Percentiles rank a stretch among this genome's conserved stretches.
Conservation (phyloP, 768 basidiomycete species). For the Russula vinacea region DNA sequence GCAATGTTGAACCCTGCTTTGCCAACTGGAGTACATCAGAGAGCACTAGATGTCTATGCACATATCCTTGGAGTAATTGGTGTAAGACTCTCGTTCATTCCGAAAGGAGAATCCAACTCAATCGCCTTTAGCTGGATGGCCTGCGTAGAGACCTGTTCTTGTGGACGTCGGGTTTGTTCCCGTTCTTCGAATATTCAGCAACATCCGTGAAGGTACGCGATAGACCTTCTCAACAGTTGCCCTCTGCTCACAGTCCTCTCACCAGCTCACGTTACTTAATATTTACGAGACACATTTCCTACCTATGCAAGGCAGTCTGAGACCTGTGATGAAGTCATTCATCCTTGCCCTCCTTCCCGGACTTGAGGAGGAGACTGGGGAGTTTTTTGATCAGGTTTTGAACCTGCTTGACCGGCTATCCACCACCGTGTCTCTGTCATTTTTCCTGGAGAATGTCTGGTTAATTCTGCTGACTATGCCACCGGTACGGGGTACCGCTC, state of each 20-base stretch:
- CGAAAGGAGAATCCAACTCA: background rate
- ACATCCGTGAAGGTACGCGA: slow-evolving; percentile 85
- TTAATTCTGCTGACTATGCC: slow-evolving; percentile 89
- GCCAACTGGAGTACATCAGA: slow-evolving; percentile 94
- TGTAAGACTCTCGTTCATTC: slow-evolving; percentile 46
- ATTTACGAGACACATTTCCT: slow-evolving; percentile 93
- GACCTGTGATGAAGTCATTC: slow-evolving; percentile 92
- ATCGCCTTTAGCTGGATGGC: slow-evolving; percentile 66
- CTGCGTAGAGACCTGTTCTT: slow-evolving; percentile 79
- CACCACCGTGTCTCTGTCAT: slow-evolving; percentile 76
- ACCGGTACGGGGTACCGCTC: slow-evolving; percentile 75
- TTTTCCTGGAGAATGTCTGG: slow-evolving; percentile 97
- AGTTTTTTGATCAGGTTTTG: slow-evolving; percentile 93
- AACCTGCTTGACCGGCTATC: slow-evolving; percentile 77
- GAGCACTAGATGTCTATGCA: slow-evolving; percentile 91
- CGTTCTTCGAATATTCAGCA: slow-evolving; percentile 98
- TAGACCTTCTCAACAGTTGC: background rate
- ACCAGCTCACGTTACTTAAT: slow-evolving; percentile 78
- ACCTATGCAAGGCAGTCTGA: slow-evolving; percentile 73
- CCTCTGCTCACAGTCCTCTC: slow-evolving; percentile 11
- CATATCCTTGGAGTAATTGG: slow-evolving; percentile 90
- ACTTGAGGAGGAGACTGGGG: slow-evolving; percentile 94
- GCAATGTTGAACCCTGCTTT: slow-evolving; percentile 98
- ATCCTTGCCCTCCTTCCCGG: slow-evolving; percentile 92
- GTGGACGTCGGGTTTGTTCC: slow-evolving; percentile 96